Evolutionary conservation across 31 red algal genomes (phyloP).

Genomic region (Asparagopsis taxiformis): DNA sequence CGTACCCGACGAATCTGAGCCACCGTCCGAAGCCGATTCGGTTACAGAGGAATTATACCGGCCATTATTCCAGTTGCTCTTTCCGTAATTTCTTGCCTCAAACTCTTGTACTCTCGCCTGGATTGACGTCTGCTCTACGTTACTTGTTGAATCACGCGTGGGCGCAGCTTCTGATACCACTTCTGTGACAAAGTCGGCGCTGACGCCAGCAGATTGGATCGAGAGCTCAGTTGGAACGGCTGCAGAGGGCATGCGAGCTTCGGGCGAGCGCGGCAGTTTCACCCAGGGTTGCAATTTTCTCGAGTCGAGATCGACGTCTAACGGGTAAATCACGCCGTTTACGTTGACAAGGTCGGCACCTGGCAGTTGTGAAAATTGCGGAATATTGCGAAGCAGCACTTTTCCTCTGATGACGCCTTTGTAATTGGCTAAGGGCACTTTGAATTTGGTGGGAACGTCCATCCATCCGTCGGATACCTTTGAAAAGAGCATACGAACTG

Average conservation of each 20-base stretch:
- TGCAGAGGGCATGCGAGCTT: neutral
- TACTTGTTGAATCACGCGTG: no score
- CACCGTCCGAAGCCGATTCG: slow-evolving; percentile 27
- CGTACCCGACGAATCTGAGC: slow-evolving; percentile 32
- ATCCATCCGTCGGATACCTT: slow-evolving; percentile 63
- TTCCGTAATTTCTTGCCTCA: no score
- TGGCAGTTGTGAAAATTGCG: slow-evolving; percentile 60
- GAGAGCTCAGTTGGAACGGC: no score
- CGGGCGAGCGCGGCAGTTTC: slow-evolving; percentile 37
- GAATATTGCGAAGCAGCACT: slow-evolving; percentile 61
- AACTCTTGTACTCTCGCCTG: no score
- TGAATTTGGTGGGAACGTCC: slow-evolving; percentile 59
- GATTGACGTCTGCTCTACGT: no score
- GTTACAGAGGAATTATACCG: neutral
- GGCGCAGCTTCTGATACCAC: no score
- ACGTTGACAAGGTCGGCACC: slow-evolving; percentile 55
- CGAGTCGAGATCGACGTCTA: slow-evolving; percentile 25
- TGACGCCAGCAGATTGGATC: no score
- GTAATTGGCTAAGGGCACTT: slow-evolving; percentile 60
- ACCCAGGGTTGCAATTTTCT: slow-evolving; percentile 56
- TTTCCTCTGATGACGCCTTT: slow-evolving; percentile 69
- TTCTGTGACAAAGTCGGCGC: no score
- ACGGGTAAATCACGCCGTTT: slow-evolving; percentile 46
- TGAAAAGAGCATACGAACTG: slow-evolving; percentile 59
- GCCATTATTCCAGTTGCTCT: neutral